These are phyloP conservation scores for Boletus smithii DNA, from an alignment of 1,284 basidiomycete species.

Conservation along the genomic window DNA sequence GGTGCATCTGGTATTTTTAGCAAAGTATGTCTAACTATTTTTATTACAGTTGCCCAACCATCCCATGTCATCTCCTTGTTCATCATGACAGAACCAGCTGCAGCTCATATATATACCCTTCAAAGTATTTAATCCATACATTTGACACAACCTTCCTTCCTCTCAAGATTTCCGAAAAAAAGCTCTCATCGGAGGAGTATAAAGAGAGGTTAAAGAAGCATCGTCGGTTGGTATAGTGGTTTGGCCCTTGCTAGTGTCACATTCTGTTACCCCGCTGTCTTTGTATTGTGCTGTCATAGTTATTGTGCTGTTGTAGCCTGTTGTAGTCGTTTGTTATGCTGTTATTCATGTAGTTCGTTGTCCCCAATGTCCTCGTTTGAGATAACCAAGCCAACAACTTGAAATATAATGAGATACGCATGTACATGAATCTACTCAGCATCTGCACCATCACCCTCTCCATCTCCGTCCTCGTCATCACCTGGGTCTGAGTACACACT, in stretches of 20 bases:
- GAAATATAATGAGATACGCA: too few relatives aligned
- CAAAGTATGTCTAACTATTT: not conserved
- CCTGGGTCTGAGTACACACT: not conserved
- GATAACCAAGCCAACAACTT: too few relatives aligned
- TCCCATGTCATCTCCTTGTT: not conserved
- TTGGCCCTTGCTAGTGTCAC: not conserved
- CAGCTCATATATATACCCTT: too few relatives aligned
- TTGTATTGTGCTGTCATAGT: too few relatives aligned
- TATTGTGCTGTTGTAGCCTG: too few relatives aligned
- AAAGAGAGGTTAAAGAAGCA: not conserved
- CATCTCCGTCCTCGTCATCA: constrained; percentile 2
- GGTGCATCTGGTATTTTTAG: not conserved
- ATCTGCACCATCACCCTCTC: not conserved
- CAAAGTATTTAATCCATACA: not conserved
- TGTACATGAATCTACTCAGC: not conserved
- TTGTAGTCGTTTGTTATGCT: too few relatives aligned
- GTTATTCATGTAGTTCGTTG: too few relatives aligned
- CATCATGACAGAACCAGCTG: too few relatives aligned
- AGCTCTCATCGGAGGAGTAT: too few relatives aligned
- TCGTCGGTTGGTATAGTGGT: not conserved
- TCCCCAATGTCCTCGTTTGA: too few relatives aligned
- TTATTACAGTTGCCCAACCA: not conserved
- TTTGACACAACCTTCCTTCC: not conserved
- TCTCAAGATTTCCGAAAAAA: not conserved
- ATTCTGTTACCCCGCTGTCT: not conserved